phyloP scores from a whole-genome alignment of 2,329 filamentous ascomycete species.

The Peltaster fructicola region DNA sequence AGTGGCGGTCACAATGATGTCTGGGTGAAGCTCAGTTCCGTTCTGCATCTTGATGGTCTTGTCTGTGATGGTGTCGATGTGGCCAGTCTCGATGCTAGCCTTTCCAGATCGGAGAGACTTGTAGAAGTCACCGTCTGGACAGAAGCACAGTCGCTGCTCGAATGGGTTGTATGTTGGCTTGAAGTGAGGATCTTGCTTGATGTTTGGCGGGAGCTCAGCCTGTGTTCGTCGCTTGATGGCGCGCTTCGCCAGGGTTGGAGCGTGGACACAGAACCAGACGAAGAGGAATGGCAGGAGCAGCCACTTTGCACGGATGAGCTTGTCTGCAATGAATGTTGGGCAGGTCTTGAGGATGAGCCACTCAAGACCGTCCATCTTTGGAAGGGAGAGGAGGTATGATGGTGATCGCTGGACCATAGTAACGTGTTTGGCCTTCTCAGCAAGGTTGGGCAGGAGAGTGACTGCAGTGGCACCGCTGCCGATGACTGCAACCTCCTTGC shows the following conservation, averaged over 20 bases:
- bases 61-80: slow-evolving; percentile 32
- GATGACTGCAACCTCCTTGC: slow-evolving; percentile 54
- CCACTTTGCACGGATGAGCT: slow-evolving; percentile 20
- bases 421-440: slow-evolving; percentile 44
- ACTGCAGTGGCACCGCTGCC: slow-evolving; percentile 66
- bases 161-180: slow-evolving; percentile 34
- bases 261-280: slow-evolving; percentile 17
- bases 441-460: slow-evolving; percentile 55
- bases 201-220: slow-evolving; percentile 28
- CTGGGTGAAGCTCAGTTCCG: slow-evolving; percentile 31
- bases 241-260: slow-evolving; percentile 14
- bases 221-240: slow-evolving; percentile 27
- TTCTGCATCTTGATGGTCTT: slow-evolving; percentile 30
- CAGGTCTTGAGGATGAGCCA: too few species aligned
- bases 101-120: slow-evolving; percentile 31
- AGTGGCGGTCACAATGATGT: slow-evolving; percentile 49
- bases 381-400: slow-evolving; percentile 31
- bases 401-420: slow-evolving; percentile 74
- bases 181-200: slow-evolving; percentile 24
- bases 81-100: slow-evolving; percentile 37
- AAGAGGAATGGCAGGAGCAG: slow-evolving; percentile 19
- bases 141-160: slow-evolving; percentile 60
- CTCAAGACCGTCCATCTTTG: slow-evolving; percentile 13
- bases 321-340: slow-evolving; percentile 10
- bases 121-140: slow-evolving; percentile 43